These are phyloP conservation scores for Candida palmyrensis DNA, from an alignment of 805 yeast species.

Conservation along the genomic window DNA sequence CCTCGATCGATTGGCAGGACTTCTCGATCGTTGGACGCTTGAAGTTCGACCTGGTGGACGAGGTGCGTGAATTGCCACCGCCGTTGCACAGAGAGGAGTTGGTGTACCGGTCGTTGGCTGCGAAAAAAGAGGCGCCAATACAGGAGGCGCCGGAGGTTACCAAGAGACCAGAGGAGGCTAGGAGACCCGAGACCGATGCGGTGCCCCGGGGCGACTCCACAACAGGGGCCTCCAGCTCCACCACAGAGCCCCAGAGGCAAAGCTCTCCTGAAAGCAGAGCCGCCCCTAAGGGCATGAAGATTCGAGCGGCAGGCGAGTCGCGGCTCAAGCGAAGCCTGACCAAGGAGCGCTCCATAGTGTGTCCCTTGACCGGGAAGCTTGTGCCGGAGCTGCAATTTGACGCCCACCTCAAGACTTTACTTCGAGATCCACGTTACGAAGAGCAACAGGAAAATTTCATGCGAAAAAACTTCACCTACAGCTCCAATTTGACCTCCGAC, in stretches of 20 bases:
- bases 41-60: conserved; percentile 58
- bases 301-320: conserved; percentile 68
- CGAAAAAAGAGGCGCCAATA: conserved; percentile 35
- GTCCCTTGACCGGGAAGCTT: conserved; percentile 74
- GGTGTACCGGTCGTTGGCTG: conserved; percentile 55
- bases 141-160: conserved; percentile 24
- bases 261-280: too few species aligned
- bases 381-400: conserved; percentile 69
- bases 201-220: conserved; percentile 3
- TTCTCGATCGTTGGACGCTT: conserved; percentile 68
- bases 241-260: neutral
- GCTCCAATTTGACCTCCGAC: conserved; percentile 46
- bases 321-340: conserved; percentile 31
- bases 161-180: conserved; percentile 10
- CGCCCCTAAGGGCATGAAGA: conserved; percentile 50
- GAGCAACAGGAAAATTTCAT: conserved; percentile 62
- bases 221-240: conserved; percentile 8
- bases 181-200: conserved; percentile 8
- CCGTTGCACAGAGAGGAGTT: conserved; percentile 58
- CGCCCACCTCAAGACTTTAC: conserved; percentile 61
- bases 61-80: conserved; percentile 46
- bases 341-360: conserved; percentile 42
- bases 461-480: conserved; percentile 44
- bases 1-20: conserved; percentile 84
- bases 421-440: conserved; percentile 75